These are phyloP conservation scores for Syncephalis plumigaleata DNA, from an alignment of 371 early-diverging fungal species.

Conservation along the genomic window DNA sequence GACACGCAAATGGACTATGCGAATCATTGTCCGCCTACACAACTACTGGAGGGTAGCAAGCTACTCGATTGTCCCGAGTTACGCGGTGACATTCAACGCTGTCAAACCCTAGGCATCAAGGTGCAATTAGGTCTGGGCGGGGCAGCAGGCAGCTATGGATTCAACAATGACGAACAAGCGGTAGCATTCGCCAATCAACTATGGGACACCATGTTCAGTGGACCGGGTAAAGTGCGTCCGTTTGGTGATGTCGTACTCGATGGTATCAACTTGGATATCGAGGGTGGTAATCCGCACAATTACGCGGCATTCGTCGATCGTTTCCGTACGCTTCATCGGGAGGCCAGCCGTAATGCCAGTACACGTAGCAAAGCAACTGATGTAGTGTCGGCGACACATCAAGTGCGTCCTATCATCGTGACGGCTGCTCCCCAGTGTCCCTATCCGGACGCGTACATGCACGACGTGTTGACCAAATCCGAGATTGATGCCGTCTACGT, in stretches of 20 bases:
- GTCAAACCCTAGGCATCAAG: constrained; percentile 36
- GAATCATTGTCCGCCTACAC: constrained; percentile 23
- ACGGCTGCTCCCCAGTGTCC: constrained; percentile 30
- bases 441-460: constrained; percentile 16
- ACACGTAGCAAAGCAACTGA: too few relatives aligned
- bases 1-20: constrained; percentile 29
- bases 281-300: constrained; percentile 31
- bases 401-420: constrained; percentile 22
- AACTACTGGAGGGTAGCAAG: constrained; percentile 9
- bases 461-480: constrained; percentile 20
- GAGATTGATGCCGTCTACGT: constrained; percentile 52
- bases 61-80: constrained; percentile 20
- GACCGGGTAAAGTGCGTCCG: constrained; percentile 24
- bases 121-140: constrained; percentile 33
- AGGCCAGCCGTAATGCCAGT: not conserved
- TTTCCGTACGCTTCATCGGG: constrained; percentile 17
- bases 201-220: constrained; percentile 28
- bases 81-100: constrained; percentile 31
- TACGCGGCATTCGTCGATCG: constrained; percentile 25
- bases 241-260: constrained; percentile 46
- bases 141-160: constrained; percentile 35
- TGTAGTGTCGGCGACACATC: constrained; percentile 7
- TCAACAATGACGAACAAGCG: constrained; percentile 23
- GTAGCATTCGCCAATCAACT: constrained; percentile 28
- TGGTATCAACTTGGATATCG: constrained; percentile 55